Percentiles rank a stretch among this genome's conserved stretches.
Conservation (phyloP, 257 asterid genomes). For the Handroanthus guayacan region DNA sequence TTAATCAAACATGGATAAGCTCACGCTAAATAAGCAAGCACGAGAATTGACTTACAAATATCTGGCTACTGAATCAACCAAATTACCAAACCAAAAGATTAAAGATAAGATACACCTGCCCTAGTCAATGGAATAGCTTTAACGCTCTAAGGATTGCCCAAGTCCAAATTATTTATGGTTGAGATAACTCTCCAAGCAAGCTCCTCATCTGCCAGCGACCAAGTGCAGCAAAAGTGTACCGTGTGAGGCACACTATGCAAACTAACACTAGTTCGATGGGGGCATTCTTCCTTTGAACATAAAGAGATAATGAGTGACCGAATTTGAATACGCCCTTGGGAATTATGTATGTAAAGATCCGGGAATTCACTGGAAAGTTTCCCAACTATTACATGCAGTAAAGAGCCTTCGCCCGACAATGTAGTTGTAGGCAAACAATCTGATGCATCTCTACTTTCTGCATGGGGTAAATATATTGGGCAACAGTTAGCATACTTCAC, state of each 20-base stretch:
- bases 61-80: too few species aligned
- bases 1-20: not conserved
- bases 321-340: conserved; percentile 48
- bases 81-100: too few species aligned
- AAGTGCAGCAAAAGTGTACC: conserved; percentile 57
- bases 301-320: conserved; percentile 52
- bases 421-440: conserved; percentile 22
- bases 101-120: not conserved
- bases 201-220: conserved; percentile 63
- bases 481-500: conserved; percentile 53
- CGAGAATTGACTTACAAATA: too few species aligned
- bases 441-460: conserved; percentile 23
- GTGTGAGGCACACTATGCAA: conserved; percentile 26
- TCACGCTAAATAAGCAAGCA: too few species aligned
- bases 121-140: not conserved
- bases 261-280: conserved; percentile 42
- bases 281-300: conserved; percentile 59
- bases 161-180: conserved; percentile 43
- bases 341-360: conserved; percentile 44
- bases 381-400: conserved; percentile 46
- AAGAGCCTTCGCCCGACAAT: conserved; percentile 16
- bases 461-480: conserved; percentile 39
- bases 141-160: not conserved
- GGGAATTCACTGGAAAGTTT: conserved; percentile 45
- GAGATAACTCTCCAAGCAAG: conserved; percentile 65